Evolutionary conservation across 176 grass and related monocot species (phyloP).

Genomic region (Carex scoparia): DNA sequence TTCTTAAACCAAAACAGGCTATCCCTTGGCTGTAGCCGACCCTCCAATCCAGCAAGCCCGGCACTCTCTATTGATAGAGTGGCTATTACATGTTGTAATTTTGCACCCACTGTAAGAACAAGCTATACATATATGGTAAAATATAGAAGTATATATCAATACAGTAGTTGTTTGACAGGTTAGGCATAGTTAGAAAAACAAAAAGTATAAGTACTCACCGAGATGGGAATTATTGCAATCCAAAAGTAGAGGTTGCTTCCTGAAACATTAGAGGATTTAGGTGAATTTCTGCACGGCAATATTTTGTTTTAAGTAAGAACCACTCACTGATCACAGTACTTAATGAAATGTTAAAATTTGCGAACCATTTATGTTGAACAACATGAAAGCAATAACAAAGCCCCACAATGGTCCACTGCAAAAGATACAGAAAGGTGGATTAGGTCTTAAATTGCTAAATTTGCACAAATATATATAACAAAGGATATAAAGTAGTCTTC

Average conservation of each 20-base stretch:
- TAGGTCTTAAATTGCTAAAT: background rate
- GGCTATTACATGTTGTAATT: constrained; percentile 91
- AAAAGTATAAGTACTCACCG: constrained; percentile 41
- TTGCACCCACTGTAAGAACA: constrained; percentile 92
- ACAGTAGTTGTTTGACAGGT: background rate
- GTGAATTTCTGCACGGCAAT: background rate
- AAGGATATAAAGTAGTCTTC: background rate
- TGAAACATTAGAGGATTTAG: constrained; percentile 37
- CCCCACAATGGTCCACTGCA: constrained; percentile 84
- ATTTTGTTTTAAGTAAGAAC: constrained; percentile 4
- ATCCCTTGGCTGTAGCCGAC: constrained; percentile 66
- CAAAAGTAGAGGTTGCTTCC: constrained; percentile 97
- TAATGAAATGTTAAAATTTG: background rate
- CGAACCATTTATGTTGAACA: constrained; percentile 86
- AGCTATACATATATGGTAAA: constrained; percentile 42
- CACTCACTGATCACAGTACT: background rate
- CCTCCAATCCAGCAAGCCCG: constrained; percentile 54
- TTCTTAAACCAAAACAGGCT: constrained; percentile 99
- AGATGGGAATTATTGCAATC: constrained; percentile 91
- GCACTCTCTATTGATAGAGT: constrained; percentile 80
- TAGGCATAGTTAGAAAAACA: background rate
- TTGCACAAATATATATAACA: background rate
- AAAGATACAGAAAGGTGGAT: constrained; percentile 31
- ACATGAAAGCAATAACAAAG: constrained; percentile 92
- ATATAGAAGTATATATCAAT: background rate